Conservation (phyloP, 768 basidiomycete genomes). For the Tulasnella sp. region DNA sequence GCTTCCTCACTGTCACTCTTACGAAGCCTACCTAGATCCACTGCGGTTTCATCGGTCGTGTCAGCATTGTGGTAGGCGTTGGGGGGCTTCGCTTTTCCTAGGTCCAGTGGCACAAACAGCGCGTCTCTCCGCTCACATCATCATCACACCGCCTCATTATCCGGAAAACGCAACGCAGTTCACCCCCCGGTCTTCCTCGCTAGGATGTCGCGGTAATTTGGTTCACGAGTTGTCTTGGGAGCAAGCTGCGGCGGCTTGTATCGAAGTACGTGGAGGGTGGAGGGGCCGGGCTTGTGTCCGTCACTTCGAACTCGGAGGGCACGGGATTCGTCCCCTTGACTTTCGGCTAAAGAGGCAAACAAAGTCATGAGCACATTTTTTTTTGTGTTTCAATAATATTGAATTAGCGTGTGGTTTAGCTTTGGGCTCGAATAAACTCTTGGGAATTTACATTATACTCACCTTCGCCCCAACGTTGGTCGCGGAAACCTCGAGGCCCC, state of each 20-base stretch:
- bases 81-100: no score
- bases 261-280: background rate
- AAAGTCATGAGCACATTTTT: background rate
- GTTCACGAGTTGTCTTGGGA: background rate
- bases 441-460: background rate
- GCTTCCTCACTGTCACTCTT: no score
- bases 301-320: background rate
- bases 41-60: background rate
- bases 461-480: no score
- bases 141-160: background rate
- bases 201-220: background rate
- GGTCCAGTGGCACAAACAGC: background rate
- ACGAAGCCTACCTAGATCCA: no score
- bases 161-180: background rate
- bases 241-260: background rate
- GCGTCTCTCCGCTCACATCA: background rate
- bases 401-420: background rate
- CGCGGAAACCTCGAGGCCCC: no score
- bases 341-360: background rate
- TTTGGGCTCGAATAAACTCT: background rate
- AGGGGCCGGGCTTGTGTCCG: background rate
- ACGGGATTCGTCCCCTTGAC: background rate
- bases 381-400: background rate
- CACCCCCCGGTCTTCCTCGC: background rate
- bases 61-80: background rate